Evolutionary conservation across 257 asterid genomes (phyloP).

Genomic region (Solanum pinnatisectum): DNA sequence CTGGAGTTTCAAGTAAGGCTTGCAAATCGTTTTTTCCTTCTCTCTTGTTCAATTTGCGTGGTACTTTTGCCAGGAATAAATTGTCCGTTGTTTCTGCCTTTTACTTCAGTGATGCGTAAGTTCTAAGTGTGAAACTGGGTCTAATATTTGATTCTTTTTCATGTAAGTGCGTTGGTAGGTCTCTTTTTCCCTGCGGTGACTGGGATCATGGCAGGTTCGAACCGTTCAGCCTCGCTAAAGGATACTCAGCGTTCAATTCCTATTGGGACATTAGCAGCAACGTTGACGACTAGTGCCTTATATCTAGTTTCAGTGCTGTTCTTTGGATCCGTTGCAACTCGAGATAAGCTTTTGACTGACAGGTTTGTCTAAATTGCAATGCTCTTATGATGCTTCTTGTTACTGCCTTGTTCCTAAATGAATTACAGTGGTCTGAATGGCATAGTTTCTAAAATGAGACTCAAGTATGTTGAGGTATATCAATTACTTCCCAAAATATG

Average conservation of each 20-base stretch:
- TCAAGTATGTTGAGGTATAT: not conserved
- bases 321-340: slow-evolving; percentile 93
- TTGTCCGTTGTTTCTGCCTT: not conserved
- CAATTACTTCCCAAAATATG: not conserved
- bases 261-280: slow-evolving; percentile 90
- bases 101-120: not conserved
- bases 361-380: slow-evolving; percentile 33
- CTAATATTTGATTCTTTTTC: slow-evolving; percentile 26
- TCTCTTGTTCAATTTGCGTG: not conserved
- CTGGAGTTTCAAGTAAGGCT: slow-evolving; percentile 91
- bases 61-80: not conserved
- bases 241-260: slow-evolving; percentile 99
- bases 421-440: not conserved
- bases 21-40: slow-evolving; percentile 7
- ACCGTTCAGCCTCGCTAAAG: slow-evolving; percentile 96
- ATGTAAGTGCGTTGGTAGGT: slow-evolving; percentile 93
- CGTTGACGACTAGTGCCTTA: slow-evolving; percentile 62
- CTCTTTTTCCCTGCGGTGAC: slow-evolving; percentile 99
- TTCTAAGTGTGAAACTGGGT: not conserved
- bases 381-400: not conserved
- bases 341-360: slow-evolving; percentile 93
- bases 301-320: slow-evolving; percentile 71
- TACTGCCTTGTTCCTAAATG: not conserved
- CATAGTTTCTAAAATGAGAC: not conserved
- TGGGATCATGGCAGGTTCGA: slow-evolving; percentile 99